Conservation (phyloP, 2,329 filamentous ascomycete species). For the Biscogniauxia sp. region DNA sequence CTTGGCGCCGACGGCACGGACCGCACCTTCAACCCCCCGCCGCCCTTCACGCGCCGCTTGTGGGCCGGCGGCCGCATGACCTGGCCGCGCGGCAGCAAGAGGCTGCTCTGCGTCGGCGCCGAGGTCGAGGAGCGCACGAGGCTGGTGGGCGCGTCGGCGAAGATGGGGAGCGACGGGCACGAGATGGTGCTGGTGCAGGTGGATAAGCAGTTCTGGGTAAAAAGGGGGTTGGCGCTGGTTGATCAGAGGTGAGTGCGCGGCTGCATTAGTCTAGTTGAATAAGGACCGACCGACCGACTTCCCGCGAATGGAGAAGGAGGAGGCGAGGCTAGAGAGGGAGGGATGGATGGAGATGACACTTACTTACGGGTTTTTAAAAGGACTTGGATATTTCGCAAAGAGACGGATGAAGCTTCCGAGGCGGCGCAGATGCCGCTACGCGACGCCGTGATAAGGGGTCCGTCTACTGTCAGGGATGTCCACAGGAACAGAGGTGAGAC, state of each 20-base stretch:
- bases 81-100: constrained; percentile 37
- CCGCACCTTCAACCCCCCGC: constrained; percentile 55
- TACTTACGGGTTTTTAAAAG: constrained; percentile 5
- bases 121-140: constrained; percentile 54
- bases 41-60: constrained; percentile 63
- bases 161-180: constrained; percentile 52
- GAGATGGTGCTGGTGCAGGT: constrained; percentile 66
- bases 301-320: too few species aligned
- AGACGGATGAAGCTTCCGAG: constrained; percentile 24
- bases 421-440: constrained; percentile 15
- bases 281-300: too few species aligned
- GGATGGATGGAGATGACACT: too few species aligned
- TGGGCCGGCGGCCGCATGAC: constrained; percentile 63
- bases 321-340: too few species aligned
- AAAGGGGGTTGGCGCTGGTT: constrained; percentile 48
- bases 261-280: not conserved
- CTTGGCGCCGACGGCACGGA: constrained; percentile 62
- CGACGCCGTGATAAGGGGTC: constrained; percentile 17
- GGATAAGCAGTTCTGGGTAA: constrained; percentile 56
- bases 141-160: constrained; percentile 52
- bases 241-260: constrained; percentile 49
- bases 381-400: constrained; percentile 46
- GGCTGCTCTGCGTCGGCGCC: constrained; percentile 44
- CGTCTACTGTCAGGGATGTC: constrained; percentile 29
- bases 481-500: constrained; percentile 13